Conservation (phyloP, 129 eudicot genomes). For the Lonicera japonica region DNA sequence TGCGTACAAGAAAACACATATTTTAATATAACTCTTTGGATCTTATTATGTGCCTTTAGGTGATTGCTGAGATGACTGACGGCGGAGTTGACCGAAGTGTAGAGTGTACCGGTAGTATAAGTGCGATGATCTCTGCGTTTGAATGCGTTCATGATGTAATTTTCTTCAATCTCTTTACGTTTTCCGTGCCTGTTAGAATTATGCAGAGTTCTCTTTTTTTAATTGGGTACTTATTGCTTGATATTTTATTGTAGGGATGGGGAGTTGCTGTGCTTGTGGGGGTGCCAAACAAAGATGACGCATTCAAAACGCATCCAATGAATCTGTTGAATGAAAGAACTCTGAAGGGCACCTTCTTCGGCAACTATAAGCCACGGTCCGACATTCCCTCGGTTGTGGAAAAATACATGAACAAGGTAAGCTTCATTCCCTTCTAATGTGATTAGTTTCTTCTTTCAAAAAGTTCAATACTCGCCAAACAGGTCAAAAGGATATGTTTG, state of each 20-base stretch:
- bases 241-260: conserved; percentile 15
- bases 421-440: not conserved
- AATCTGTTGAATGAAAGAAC: conserved; percentile 24
- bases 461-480: too few relatives aligned
- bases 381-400: conserved; percentile 26
- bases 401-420: conserved; percentile 28
- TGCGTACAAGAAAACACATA: too few relatives aligned
- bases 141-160: conserved; percentile 20
- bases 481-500: too few relatives aligned
- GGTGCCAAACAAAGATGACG: conserved; percentile 25
- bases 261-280: conserved; percentile 31
- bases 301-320: conserved; percentile 18
- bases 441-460: too few relatives aligned
- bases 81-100: conserved; percentile 18
- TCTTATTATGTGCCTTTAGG: not conserved
- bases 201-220: too few relatives aligned
- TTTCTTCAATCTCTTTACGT: not conserved
- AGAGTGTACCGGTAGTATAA: conserved; percentile 15
- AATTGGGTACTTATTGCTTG: not conserved
- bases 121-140: conserved; percentile 16
- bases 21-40: not conserved
- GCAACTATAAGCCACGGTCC: conserved; percentile 25
- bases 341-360: conserved; percentile 19
- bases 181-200: too few relatives aligned
- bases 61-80: conserved; percentile 13